These are phyloP conservation scores for Pseudocercospora musae DNA, from an alignment of 2,329 filamentous ascomycete species.

Conservation along the genomic window DNA sequence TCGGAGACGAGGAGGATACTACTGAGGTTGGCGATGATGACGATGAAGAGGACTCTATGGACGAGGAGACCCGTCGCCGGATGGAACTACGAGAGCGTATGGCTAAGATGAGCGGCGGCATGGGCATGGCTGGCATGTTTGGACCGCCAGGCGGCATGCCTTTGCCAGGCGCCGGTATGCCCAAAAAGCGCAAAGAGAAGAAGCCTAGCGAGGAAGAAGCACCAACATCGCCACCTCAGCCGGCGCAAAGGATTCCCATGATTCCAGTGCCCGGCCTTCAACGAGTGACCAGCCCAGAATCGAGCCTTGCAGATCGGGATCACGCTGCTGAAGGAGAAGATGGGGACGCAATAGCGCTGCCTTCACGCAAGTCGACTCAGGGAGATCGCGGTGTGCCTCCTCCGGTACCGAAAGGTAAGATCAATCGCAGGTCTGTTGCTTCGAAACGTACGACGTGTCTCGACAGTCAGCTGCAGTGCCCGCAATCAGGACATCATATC, in stretches of 20 bases:
- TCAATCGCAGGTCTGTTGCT: conserved; percentile 5
- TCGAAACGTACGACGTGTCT: conserved; percentile 10
- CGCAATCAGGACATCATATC: conserved; percentile 4
- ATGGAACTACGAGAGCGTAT: conserved; percentile 90
- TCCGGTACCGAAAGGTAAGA: conserved; percentile 52
- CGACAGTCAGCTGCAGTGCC: conserved; percentile 9
- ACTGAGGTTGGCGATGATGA: conserved; percentile 47
- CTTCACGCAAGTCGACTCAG: conserved; percentile 40
- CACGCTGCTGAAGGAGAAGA: conserved; percentile 43
- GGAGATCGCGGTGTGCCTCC: conserved; percentile 41
- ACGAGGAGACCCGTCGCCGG: conserved; percentile 79
- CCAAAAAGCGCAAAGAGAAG: conserved; percentile 49
- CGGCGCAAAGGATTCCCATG: conserved; percentile 49
- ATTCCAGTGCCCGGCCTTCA: conserved; percentile 62
- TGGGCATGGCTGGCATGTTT: conserved; percentile 96
- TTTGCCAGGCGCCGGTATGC: conserved; percentile 48
- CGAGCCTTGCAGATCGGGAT: conserved; percentile 33
- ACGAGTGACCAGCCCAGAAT: conserved; percentile 49
- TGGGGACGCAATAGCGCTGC: conserved; percentile 48
- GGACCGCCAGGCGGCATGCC: conserved; percentile 67
- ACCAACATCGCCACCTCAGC: conserved; percentile 18
- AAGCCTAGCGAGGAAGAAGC: conserved; percentile 37
- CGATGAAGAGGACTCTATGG: conserved; percentile 76
- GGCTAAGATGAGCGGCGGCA: conserved; percentile 97
- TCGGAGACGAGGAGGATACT: conserved; percentile 49